These are phyloP conservation scores for Corchorus olitorius DNA, from an alignment of 345 rosid species.

Conservation along the genomic window DNA sequence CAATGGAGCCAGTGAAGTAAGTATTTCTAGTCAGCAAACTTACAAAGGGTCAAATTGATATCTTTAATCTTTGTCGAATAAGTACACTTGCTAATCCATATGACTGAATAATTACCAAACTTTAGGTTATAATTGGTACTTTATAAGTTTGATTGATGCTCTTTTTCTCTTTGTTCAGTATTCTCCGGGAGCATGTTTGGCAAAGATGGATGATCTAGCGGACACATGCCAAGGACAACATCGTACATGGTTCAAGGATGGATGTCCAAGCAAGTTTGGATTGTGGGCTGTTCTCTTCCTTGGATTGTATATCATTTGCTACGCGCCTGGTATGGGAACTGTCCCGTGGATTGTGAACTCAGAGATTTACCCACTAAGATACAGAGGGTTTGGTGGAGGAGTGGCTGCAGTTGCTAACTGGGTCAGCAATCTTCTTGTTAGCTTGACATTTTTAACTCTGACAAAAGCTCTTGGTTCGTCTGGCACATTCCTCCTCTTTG, in stretches of 20 bases:
- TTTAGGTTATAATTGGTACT: background rate
- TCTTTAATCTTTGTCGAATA: background rate
- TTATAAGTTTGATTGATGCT: background rate
- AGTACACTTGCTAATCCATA: background rate
- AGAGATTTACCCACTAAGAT: conserved; percentile 38
- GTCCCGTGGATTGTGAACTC: conserved; percentile 44
- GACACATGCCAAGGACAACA: conserved; percentile 33
- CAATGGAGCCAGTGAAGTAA: conserved; percentile 36
- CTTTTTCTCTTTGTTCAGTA: conserved; percentile 29
- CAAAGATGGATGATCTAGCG: conserved; percentile 25
- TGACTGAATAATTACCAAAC: background rate
- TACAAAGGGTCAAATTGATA: background rate
- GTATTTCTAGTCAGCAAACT: background rate
- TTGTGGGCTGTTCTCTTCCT: conserved; percentile 62
- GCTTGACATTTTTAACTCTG: conserved; percentile 56
- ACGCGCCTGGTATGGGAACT: conserved; percentile 43
- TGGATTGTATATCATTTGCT: conserved; percentile 33
- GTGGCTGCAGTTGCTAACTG: conserved; percentile 81
- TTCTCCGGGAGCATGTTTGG: conserved; percentile 78
- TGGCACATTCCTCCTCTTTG: conserved; percentile 71
- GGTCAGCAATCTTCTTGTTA: conserved; percentile 76
- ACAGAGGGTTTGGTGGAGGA: conserved; percentile 66
- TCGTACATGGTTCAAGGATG: conserved; percentile 55
- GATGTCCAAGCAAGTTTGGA: conserved; percentile 85
- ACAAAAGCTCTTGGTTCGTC: conserved; percentile 60